Evolutionary conservation across 108 stramenopile species (phyloP), one percentile per base, ranked within the genome.

Genomic region (Chaetoceros tenuissimus): DNA sequence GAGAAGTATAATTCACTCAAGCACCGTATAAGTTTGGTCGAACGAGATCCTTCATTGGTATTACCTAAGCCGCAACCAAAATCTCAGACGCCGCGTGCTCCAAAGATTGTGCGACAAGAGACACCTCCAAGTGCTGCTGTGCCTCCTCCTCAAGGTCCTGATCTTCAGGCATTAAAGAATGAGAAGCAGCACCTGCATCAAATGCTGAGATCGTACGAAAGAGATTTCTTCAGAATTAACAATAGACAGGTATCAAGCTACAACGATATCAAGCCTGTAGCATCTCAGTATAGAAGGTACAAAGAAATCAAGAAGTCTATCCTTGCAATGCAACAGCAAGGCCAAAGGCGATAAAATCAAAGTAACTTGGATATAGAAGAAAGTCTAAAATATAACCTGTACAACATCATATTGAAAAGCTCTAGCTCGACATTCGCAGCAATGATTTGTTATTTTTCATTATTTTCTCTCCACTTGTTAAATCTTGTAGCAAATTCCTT

Each of bases 1-100:
- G 97, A 98, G 66, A 66, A 72, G 40, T 98, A 98, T 72, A 95
- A 98, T 65, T 68, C 76, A 20, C 68, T 94, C 60, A 97, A 97
- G 71, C 78, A 72, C 53, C 80, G 73, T 56, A 87, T 94, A 27
- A 74, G 59, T 43, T 31, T 59, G 18, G 70, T 88, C 55, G 90
- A 88, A 66, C 63, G 73, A 55, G 83, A 84, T 47, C 73, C 70
- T 40, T 61, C 70, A 17, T 55, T 63, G 44, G 67, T 76, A 40
- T 63, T 64, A 8, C 76, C 56, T 16, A 73, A 61, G 31, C 60
- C 13, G 3, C 64, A 27, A 48, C 27, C 48, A 20, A 51, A 31
- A 28, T 7, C 7, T 31, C 29, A 22, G 3, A 30, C 61, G 8
- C 52, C 80, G 48, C 27, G 67, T 45, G 55, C 28, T 34, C 24